Evolutionary conservation across 495 filamentous ascomycete species (phyloP), one percentile per base, ranked within the genome.

Genomic region (Penicillium longicatenatum): DNA sequence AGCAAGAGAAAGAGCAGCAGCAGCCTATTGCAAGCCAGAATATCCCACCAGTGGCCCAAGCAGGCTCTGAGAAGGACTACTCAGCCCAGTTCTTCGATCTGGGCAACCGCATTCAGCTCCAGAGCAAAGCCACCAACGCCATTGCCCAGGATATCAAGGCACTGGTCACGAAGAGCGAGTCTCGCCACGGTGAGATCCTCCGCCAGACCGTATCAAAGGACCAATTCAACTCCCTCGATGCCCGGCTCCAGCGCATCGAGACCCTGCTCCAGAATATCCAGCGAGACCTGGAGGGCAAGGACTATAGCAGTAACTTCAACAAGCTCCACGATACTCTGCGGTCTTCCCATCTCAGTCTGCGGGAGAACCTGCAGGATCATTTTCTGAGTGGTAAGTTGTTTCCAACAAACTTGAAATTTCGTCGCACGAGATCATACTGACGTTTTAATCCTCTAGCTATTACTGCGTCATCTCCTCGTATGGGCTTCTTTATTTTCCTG

Each of bases 61-160:
- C 73, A 10, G 78, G 83, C 50, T 70, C 76, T 6, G 79, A 71
- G 52, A 79, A 80, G 61, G 77, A 76, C 50, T 79, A 80, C 33
- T 67, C 72, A 41, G 67, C 75, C 21, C 91, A 95, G 66, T 93
- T 96, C 67, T 80, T 78, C 16, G 91, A 97, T 66, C 80, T 97
- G 10, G 83, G 91, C 71, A 87, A 88, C 77, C 86, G 91, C 9
- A 72, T 98, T 8, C 88, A 96, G 69, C 80, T 79, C 43, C 76
- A 92, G 59, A 86, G 86, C 76, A 86, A 92, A 60, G 85, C 88
- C 52, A 75, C 90, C 31, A 84, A 83, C 44, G 85, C 79, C 69
- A 79, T 93, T 67, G 81, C 89, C 70, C 84, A 83, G 43, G 79
- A 89, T 44, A 63, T 89, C n/a, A 75, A 76, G 47, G 66, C 52